A percentile compares a stretch with the other conserved stretches of the same genome.
phyloP scores from a whole-genome alignment of 1,284 basidiomycete species.

The Volvariella surrecta region DNA sequence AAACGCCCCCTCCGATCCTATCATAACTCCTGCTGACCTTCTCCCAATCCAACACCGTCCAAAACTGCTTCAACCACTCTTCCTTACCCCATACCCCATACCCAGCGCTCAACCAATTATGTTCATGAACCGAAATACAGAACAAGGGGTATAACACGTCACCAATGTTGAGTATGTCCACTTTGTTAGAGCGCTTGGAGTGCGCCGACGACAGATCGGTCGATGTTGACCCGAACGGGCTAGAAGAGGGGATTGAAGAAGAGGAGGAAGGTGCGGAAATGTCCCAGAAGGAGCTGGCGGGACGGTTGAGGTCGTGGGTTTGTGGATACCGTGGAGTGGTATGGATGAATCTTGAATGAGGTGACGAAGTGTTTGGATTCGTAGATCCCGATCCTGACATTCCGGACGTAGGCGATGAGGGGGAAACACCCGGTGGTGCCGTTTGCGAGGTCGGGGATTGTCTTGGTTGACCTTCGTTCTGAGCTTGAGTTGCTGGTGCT shows the following conservation, averaged over 20 bases:
- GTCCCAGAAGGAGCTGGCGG: constrained; percentile 4
- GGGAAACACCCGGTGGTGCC: constrained; percentile 16
- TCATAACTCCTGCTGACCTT: constrained; percentile 39
- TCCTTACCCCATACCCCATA: constrained; percentile 96
- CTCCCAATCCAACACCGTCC: constrained; percentile 83
- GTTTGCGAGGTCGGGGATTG: constrained; percentile 5
- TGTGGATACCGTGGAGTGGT: constrained; percentile 5
- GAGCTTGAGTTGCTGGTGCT: constrained; percentile 1
- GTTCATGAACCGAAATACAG: constrained; percentile 84
- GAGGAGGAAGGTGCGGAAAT: neutral
- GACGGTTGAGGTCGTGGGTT: constrained; percentile 2
- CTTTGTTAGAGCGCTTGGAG: constrained; percentile 7
- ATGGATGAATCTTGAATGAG: constrained; percentile 23
- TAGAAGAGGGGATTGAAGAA: no score
- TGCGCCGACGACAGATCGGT: neutral
- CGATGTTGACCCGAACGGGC: neutral
- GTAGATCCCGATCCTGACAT: constrained; percentile 19
- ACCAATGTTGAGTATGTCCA: constrained; percentile 29
- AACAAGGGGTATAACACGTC: constrained; percentile 70
- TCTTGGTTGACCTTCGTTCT: constrained; percentile 11
- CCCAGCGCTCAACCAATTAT: constrained; percentile 82
- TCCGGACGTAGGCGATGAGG: constrained; percentile 25
- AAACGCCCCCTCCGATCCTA: neutral
- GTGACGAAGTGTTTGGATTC: constrained; percentile 12
- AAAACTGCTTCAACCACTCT: constrained; percentile 85